Evolutionary conservation across 2,329 filamentous ascomycete species (phyloP).

Genomic region (Onygenales sp.): DNA sequence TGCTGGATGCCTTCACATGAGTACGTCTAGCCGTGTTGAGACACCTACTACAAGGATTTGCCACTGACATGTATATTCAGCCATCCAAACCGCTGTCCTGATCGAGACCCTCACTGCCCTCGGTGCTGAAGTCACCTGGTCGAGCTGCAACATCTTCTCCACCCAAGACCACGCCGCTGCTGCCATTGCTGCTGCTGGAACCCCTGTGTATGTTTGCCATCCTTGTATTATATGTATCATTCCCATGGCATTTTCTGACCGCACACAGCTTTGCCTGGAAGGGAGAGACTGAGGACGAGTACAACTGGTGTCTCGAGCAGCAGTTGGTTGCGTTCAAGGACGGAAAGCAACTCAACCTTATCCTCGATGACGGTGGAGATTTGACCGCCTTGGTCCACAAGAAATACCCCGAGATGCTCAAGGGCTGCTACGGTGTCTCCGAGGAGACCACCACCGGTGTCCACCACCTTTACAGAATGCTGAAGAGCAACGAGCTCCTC

Average conservation of each 20-base stretch:
- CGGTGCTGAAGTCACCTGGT: slow-evolving; percentile 97
- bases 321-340: slow-evolving; percentile 96
- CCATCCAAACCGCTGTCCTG: slow-evolving; percentile 97
- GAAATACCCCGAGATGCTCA: slow-evolving; percentile 98
- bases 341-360: slow-evolving; percentile 92
- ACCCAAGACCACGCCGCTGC: slow-evolving; percentile 98
- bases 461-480: slow-evolving; percentile 97
- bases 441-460: slow-evolving; percentile 99
- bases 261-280: slow-evolving; percentile 56
- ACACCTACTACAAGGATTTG: slow-evolving; percentile 3
- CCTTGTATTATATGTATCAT: slow-evolving; percentile 25
- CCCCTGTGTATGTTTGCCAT: slow-evolving; percentile 57
- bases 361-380: slow-evolving; percentile 97
- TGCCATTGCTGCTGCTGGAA: slow-evolving; percentile 86
- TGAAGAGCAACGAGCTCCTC: slow-evolving; percentile 81
- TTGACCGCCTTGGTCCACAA: slow-evolving; percentile 90
- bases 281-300: slow-evolving; percentile 98
- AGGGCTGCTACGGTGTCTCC: slow-evolving; percentile 95
- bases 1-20: slow-evolving; percentile 98
- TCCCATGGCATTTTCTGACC: not conserved
- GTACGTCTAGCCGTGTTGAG: slow-evolving; percentile 34
- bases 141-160: slow-evolving; percentile 99
- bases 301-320: slow-evolving; percentile 99
- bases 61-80: slow-evolving; percentile 26
- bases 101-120: slow-evolving; percentile 95